These are phyloP conservation scores for Ilex aquifolium DNA, from an alignment of 257 asterid genomes.

Conservation along the genomic window DNA sequence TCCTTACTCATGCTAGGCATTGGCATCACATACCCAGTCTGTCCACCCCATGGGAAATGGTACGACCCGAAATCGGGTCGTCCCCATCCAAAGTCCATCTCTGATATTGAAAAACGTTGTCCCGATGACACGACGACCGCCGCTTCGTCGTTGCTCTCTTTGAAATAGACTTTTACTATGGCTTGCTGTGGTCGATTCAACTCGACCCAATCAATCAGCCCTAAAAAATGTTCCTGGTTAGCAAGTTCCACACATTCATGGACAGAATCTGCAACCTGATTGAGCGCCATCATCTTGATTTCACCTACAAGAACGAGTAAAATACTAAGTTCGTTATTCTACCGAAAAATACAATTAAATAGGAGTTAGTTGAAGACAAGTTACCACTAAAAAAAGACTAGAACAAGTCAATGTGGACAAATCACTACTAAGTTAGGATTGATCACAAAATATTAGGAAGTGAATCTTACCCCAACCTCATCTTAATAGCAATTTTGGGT, in stretches of 20 bases:
- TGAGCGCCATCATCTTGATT: constrained; percentile 20
- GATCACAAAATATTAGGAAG: no score
- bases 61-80: constrained; percentile 51
- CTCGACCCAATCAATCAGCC: constrained; percentile 57
- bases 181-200: constrained; percentile 36
- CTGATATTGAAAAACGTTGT: constrained; percentile 33
- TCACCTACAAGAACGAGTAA: constrained; percentile 26
- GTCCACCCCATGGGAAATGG: constrained; percentile 64
- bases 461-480: no score
- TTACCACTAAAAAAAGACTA: no score
- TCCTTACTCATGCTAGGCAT: constrained; percentile 29
- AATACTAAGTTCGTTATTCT: no score
- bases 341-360: no score
- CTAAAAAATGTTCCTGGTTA: constrained; percentile 40
- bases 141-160: constrained; percentile 35
- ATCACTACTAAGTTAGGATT: no score
- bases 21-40: constrained; percentile 64
- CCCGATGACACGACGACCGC: constrained; percentile 58
- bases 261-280: constrained; percentile 24
- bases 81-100: constrained; percentile 59
- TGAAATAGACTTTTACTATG: constrained; percentile 31
- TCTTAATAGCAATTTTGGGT: no score
- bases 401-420: no score
- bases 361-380: no score
- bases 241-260: constrained; percentile 27